These are phyloP conservation scores for Neurospora sp. DNA, from an alignment of 495 filamentous ascomycete genomes.

Conservation along the genomic window DNA sequence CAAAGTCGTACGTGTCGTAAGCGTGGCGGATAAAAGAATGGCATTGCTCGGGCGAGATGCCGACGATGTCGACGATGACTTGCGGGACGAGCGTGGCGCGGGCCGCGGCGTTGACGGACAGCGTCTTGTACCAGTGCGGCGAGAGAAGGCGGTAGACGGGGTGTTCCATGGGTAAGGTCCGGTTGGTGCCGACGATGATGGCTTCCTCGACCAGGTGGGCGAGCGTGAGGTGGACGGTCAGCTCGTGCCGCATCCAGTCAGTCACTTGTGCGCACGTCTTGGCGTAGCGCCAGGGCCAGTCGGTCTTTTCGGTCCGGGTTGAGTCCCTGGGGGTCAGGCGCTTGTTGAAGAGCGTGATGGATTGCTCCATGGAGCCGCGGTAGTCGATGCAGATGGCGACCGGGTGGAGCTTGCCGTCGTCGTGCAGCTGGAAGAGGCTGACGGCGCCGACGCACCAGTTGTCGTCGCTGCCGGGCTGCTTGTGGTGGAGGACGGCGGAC, in stretches of 20 bases:
- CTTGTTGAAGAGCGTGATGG: conserved; percentile 39
- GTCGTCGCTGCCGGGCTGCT: conserved; percentile 11
- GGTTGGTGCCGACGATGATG: conserved; percentile 37
- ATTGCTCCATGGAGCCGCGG: conserved; percentile 30
- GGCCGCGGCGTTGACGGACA: conserved; percentile 39
- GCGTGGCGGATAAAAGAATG: conserved; percentile 22
- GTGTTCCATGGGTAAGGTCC: conserved; percentile 29
- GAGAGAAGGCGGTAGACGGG: conserved; percentile 29
- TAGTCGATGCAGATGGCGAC: conserved; percentile 37
- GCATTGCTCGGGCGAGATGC: conserved; percentile 19
- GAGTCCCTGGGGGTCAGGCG: conserved; percentile 21
- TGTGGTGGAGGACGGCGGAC: conserved; percentile 8
- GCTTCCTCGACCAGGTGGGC: conserved; percentile 40
- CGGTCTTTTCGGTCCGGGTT: conserved; percentile 24
- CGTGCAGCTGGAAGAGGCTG: conserved; percentile 33
- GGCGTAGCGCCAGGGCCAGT: conserved; percentile 45
- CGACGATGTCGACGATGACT: conserved; percentile 30
- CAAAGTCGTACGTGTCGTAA: conserved; percentile 33
- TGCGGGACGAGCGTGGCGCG: conserved; percentile 34
- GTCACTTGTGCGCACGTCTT: conserved; percentile 40
- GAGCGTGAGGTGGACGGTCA: conserved; percentile 34
- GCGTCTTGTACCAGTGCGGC: conserved; percentile 41
- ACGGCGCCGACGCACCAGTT: conserved; percentile 32
- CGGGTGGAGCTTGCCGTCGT: conserved; percentile 37
- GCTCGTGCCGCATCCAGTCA: conserved; percentile 41